These are phyloP conservation scores for Termitomyces sp. DNA, from an alignment of 768 basidiomycete species.

Conservation along the genomic window DNA sequence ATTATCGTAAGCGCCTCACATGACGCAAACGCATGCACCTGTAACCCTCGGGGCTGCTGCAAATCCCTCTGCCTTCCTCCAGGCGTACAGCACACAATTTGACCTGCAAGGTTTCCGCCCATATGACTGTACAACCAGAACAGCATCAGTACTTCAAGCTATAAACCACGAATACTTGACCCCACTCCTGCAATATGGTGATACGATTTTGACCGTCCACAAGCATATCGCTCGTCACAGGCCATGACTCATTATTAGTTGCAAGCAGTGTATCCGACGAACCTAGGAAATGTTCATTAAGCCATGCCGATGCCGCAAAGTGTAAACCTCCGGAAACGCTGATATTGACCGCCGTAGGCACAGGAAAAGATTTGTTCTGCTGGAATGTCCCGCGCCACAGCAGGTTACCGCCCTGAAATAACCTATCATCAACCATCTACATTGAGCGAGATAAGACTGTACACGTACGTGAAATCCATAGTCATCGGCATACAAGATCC, in stretches of 20 bases:
- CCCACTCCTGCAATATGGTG: conserved; percentile 11
- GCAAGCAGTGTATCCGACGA: conserved; percentile 9
- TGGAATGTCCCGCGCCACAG: conserved; percentile 14
- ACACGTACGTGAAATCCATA: conserved; percentile 13
- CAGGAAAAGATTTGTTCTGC: conserved; percentile 2
- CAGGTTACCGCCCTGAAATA: conserved; percentile 11
- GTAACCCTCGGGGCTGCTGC: conserved; percentile 13
- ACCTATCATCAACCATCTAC: background rate
- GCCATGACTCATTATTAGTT: conserved; percentile 13
- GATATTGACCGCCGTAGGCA: conserved; percentile 11
- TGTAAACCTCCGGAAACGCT: conserved; percentile 13
- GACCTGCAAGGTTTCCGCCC: conserved; percentile 15
- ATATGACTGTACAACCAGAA: conserved; percentile 8
- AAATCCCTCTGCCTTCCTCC: conserved; percentile 14
- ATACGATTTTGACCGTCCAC: conserved; percentile 8
- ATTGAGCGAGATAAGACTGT: background rate
- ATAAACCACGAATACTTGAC: background rate
- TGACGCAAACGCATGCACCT: background rate
- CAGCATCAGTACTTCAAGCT: background rate
- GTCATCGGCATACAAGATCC: conserved; percentile 15
- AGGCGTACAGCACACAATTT: conserved; percentile 15
- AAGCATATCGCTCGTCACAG: conserved; percentile 8
- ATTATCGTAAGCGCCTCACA: too few species aligned
- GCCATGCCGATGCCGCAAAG: conserved; percentile 13
- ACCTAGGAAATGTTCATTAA: conserved; percentile 12